A percentile compares a stretch with the other conserved stretches of the same genome.
Conservation (phyloP, 2,329 filamentous ascomycete genomes). For the Alternaria infectoria region DNA sequence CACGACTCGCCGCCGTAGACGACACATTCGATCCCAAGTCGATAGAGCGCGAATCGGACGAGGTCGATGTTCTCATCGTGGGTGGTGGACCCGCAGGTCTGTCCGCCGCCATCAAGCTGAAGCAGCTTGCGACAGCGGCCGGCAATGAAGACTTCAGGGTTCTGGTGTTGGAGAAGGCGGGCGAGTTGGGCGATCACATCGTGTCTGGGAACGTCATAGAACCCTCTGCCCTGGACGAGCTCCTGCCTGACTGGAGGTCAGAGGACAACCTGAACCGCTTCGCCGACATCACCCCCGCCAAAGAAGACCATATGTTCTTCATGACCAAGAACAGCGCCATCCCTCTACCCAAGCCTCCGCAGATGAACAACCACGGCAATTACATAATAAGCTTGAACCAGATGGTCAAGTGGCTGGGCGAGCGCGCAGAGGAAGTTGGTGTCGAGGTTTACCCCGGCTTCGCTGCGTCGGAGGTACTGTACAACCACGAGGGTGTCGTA, state of each 20-base stretch:
- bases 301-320: conserved; percentile 88
- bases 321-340: conserved; percentile 81
- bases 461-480: conserved; percentile 90
- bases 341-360: conserved; percentile 85
- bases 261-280: conserved; percentile 89
- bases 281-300: conserved; percentile 83
- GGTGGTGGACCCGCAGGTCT: conserved; percentile 95
- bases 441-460: conserved; percentile 98
- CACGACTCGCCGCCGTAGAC: conserved; percentile 45
- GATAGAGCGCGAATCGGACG: conserved; percentile 85
- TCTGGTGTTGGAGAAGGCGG: conserved; percentile 90
- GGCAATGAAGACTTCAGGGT: conserved; percentile 97
- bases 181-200: conserved; percentile 93
- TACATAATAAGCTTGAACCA: conserved; percentile 97
- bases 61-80: conserved; percentile 96
- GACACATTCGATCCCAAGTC: conserved; percentile 54
- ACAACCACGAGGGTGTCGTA: conserved; percentile 84
- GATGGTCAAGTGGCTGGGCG: conserved; percentile 93
- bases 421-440: conserved; percentile 93
- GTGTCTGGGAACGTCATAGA: conserved; percentile 95
- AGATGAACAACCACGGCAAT: conserved; percentile 98
- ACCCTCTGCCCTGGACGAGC: conserved; percentile 83
- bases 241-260: conserved; percentile 91
- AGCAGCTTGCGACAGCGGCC: conserved; percentile 92
- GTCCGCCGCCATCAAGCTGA: conserved; percentile 89